Conservation (phyloP, 495 filamentous ascomycete genomes). For the Endocarpon pusillum region DNA sequence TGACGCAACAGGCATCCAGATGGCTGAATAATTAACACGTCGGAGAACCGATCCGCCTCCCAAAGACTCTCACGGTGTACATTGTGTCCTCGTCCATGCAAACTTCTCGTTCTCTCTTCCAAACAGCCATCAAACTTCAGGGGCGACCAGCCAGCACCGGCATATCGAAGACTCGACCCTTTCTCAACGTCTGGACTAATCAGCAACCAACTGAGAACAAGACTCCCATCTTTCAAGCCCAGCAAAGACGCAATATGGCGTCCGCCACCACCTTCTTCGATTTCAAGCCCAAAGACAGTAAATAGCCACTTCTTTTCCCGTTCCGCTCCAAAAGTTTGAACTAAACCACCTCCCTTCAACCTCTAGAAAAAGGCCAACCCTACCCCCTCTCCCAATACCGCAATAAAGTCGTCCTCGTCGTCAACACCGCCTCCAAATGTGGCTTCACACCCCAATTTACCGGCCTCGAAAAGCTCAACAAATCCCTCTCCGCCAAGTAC, state of each 20-base stretch:
- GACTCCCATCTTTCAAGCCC: too few relatives aligned
- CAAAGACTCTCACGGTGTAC: too few relatives aligned
- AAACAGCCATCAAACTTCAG: too few relatives aligned
- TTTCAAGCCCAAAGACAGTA: conserved; percentile 73
- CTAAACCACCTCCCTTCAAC: conserved; percentile 1
- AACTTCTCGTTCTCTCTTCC: too few relatives aligned
- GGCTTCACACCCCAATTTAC: conserved; percentile 96
- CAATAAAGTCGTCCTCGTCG: conserved; percentile 84
- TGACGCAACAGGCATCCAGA: too few relatives aligned
- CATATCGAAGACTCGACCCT: too few relatives aligned
- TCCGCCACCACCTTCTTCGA: conserved; percentile 83
- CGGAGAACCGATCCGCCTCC: too few relatives aligned
- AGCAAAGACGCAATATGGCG: conserved; percentile 63
- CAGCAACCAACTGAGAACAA: too few relatives aligned
- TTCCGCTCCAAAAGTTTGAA: not conserved
- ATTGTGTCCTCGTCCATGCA: too few relatives aligned
- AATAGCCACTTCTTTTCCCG: conserved; percentile 13
- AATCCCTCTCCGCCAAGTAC: conserved; percentile 49
- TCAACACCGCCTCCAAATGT: conserved; percentile 99
- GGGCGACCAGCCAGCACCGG: too few relatives aligned
- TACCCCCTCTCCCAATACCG: conserved; percentile 51
- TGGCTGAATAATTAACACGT: too few relatives aligned
- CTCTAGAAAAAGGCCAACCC: conserved; percentile 52
- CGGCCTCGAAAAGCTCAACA: conserved; percentile 80
- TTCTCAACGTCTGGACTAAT: too few relatives aligned